Evolutionary conservation across 2,329 filamentous ascomycete species (phyloP), one percentile per base, ranked within the genome.

Genomic region (Xylariaceae sp.): DNA sequence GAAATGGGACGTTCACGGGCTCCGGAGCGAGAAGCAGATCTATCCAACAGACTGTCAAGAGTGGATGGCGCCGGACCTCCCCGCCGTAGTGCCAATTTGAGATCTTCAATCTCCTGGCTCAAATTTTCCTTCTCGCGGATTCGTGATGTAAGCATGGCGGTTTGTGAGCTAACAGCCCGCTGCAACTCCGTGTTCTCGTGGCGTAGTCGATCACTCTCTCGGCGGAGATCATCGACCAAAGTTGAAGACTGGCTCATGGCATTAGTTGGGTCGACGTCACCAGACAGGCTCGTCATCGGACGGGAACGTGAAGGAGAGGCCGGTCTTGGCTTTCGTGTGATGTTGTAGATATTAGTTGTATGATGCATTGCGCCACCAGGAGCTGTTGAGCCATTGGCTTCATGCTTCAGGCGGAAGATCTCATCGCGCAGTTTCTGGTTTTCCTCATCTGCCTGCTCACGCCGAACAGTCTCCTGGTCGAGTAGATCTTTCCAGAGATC

Each of bases 401-500:
- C 82, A 53, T 81, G 80, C 65, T 81, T 83, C 39, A 95, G 68
- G 22, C 87, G 84, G 61, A 89, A 86, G 3, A 95, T 73, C 63
- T 99, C 92, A 49, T 96, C 90, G 6, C 89, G 83, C 14, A 97
- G 78, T 60, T 80, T 84, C 57, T 85, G 85, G 59, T 91, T 91
- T 57, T 97, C 91, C 39, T 95, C 89, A 58, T 97, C 91, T 0
- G 88, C 83, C 68, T 96, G 89, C 68, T 96, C 92, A 50, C 92
- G 83, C 30, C 90, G 83, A 3, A 87, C 86, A 2, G 89, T 94
- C 68, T 99, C 94, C 57, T 94, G 89, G 64, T 96, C 90, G 22
- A 96, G 80, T 53, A 97, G 81, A 60, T 96, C 92, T 67, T 95
- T 96, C 86, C 90, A 96, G 68, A 96, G 92, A 54, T 95, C 90